Evolutionary conservation across 2,329 filamentous ascomycete species (phyloP), one percentile per base, ranked within the genome.

Genomic region (Dactylonectria estremocensis): DNA sequence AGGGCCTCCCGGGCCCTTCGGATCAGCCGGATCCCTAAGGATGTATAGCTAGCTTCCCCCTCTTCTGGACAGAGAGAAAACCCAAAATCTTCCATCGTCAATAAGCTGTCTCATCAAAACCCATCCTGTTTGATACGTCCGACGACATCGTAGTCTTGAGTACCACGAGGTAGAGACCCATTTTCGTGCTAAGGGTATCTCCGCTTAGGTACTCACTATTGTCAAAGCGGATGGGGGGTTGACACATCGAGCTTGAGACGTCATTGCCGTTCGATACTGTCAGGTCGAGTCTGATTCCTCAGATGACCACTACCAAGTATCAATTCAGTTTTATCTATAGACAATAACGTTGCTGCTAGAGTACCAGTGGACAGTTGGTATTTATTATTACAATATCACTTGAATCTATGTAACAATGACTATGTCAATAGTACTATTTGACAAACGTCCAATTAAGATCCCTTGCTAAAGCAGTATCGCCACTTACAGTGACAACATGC

Each of bases 401-500:
- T 16, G 6, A 14, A 40, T 40, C 37, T n/a, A 40, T 6, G 16
- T 16, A 16, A 40, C 13, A 14, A 40, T 16, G 14, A 4, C 37
- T 16, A n/a, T 40, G 37, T 16, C 14, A 40, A 16, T 40, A n/a
- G 11, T 5, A n/a, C 37, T 40, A 40, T 16, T 40, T 40, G 37
- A 48, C 24, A 13, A 35, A 57, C 18, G 28, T 48, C 55, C 55
- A 57, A 14, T 31, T 35, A 13, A 57, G 40, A 14, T 14, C 43
- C 24, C 35, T 10, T 13, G 24, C 37, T n/a, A 46, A 35, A 6
- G 55, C 37, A 43, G 22, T 10, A 4, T 46, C 24, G 5, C 43
- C 55, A 57, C 55, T 46, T 5, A 57, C 28, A 35, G 40, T 65
- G 28, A 80, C 63, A 1, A 62, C 61, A n/a, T 76, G 71, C 43